A percentile compares a stretch with the other conserved stretches of the same genome.
Conservation (phyloP, 78 protist genomes). For the Polysphondylium violaceum region DNA sequence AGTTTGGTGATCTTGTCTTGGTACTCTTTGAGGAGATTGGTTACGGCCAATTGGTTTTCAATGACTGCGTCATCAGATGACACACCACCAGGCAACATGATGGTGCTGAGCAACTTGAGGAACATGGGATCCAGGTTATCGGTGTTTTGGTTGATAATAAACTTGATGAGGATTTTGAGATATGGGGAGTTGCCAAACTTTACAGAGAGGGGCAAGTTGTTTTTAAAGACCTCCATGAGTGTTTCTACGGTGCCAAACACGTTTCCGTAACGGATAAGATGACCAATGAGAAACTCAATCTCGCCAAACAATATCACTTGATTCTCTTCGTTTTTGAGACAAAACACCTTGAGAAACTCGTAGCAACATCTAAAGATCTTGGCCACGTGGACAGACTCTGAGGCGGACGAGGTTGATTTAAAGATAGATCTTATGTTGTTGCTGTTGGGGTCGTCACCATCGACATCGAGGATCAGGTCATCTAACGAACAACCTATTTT, state of each 20-base stretch:
- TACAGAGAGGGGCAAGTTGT: constrained; percentile 21
- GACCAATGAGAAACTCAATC: constrained; percentile 71
- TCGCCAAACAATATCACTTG: constrained; percentile 41
- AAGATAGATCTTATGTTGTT: not conserved
- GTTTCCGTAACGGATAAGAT: constrained; percentile 70
- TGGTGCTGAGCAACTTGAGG: constrained; percentile 18
- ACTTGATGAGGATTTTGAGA: constrained; percentile 28
- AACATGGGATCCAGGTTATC: constrained; percentile 48
- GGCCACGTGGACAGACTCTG: constrained; percentile 22
- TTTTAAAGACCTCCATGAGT: constrained; percentile 54
- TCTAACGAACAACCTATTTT: constrained; percentile 73
- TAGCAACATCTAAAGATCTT: constrained; percentile 65
- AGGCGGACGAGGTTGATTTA: not conserved
- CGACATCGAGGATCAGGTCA: constrained; percentile 7
- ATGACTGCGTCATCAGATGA: constrained; percentile 28
- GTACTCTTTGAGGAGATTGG: constrained; percentile 52
- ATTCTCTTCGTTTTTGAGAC: constrained; percentile 30
- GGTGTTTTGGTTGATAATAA: constrained; percentile 16
- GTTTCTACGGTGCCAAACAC: constrained; percentile 74
- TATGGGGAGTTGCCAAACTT: constrained; percentile 63
- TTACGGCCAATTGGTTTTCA: constrained; percentile 52
- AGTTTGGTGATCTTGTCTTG: constrained; percentile 2
- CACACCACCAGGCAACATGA: constrained; percentile 66
- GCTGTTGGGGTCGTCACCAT: not conserved
- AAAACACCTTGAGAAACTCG: constrained; percentile 44